These are phyloP conservation scores for Nicotiana attenuata DNA, from an alignment of 257 asterid species.

Conservation along the genomic window DNA sequence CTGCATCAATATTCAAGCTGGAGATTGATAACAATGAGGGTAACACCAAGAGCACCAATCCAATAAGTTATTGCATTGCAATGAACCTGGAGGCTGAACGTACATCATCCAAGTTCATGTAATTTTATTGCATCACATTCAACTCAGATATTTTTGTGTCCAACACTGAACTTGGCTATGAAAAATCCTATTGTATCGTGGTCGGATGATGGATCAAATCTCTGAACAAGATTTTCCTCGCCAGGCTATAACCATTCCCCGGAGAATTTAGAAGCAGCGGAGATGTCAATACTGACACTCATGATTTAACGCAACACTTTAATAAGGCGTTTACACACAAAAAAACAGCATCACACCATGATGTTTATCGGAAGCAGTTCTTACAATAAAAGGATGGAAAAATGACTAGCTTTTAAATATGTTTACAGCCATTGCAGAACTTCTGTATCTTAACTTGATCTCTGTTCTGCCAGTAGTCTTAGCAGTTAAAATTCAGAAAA, in stretches of 20 bases:
- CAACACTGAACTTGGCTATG: conserved; percentile 87
- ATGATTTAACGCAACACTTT: neutral
- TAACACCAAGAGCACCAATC: neutral
- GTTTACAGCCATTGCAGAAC: neutral
- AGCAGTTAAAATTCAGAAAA: neutral
- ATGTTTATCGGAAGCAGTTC: neutral
- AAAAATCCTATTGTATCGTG: conserved; percentile 91
- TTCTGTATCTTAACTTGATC: neutral
- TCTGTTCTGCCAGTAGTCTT: neutral
- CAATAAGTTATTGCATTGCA: neutral
- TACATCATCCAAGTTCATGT: neutral
- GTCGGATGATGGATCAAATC: conserved; percentile 85
- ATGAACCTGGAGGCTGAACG: neutral
- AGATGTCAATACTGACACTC: neutral
- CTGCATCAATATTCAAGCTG: neutral
- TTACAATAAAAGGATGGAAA: neutral
- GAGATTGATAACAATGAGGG: neutral
- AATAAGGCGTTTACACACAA: neutral
- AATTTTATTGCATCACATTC: neutral
- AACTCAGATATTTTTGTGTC: conserved; percentile 41
- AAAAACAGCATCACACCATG: neutral
- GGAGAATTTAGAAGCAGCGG: conserved; percentile 10
- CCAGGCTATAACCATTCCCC: conserved; percentile 93
- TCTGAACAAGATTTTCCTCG: conserved; percentile 90
- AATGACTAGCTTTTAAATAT: neutral